Conservation (phyloP, 1,284 basidiomycete genomes). For the Exobasidium cylindrosporum region DNA sequence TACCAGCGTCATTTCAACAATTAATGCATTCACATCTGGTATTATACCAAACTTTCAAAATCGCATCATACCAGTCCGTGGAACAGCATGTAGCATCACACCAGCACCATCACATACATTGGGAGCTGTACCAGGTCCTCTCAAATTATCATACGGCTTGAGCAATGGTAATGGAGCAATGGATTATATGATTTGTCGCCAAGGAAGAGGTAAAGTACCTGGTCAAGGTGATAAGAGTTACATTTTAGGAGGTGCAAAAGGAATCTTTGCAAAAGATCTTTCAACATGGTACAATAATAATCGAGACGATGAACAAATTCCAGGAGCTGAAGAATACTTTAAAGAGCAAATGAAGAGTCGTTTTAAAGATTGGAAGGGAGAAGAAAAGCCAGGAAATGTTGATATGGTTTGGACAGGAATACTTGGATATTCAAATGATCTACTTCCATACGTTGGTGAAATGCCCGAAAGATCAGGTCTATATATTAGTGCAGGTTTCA, state of each 20-base stretch:
- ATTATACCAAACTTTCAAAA: background rate
- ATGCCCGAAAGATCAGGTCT: background rate
- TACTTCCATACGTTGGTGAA: conserved; percentile 1
- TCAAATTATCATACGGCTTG: conserved; percentile 3
- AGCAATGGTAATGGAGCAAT: background rate
- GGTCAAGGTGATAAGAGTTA: background rate
- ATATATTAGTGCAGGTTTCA: conserved; percentile 5
- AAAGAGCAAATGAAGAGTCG: background rate
- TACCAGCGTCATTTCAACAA: background rate
- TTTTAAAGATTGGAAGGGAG: conserved; percentile 10
- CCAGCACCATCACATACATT: background rate
- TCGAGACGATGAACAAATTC: background rate
- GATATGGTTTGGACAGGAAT: conserved; percentile 2
- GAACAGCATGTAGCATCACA: background rate
- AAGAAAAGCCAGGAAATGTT: background rate
- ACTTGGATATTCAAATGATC: conserved; percentile 3
- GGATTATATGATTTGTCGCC: conserved; percentile 8
- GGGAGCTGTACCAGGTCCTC: background rate
- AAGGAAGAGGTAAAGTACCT: background rate
- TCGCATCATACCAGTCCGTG: background rate
- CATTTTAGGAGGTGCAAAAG: background rate
- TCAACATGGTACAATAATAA: conserved; percentile 1
- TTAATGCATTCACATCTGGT: conserved; percentile 3
- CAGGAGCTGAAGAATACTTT: background rate
- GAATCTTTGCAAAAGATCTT: background rate